Evolutionary conservation across 768 basidiomycete genomes (phyloP), one percentile per base, ranked within the genome.

Genomic region (Termitomyces sp.): DNA sequence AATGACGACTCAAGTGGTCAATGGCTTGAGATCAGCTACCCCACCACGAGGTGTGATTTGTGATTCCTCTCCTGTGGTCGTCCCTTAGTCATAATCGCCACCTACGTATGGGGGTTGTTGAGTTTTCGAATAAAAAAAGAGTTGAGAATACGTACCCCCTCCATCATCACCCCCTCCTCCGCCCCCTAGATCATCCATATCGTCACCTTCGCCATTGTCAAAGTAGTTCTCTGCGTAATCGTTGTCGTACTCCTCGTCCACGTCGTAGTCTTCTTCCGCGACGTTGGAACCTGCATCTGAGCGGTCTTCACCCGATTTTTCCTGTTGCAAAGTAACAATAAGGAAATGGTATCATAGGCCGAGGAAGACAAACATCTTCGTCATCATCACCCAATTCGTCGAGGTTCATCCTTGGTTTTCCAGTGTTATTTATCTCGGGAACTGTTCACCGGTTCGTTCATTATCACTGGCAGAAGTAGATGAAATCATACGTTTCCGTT

Each of bases 191-290:
- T 91, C 86, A 64, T 94, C 92, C 55, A 81, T 70, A 65, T 93
- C 89, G 53, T 93, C 91, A 4, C 78, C 85, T 70, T 92, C 91
- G 18, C 91, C 91, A 54, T 92, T 92, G 69, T 94, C 91, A 68
- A 94, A 94, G 77, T 94, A 93, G 67, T 94, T 91, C 60, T 89
- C 88, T 3, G 87, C 91, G 60, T 94, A 94, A 61, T 94, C 92
- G 62, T 94, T 92, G 70, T 93, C 92, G 66, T 93, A 92, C 64
- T 92, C 91, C 69, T 95, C 92, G 33, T 92, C 88, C 22, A 90
- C 88, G 61, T 92, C 91, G 66, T 92, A 92, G 69, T 93, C 90
- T 26, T 83, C 85, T 41, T 84, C 83, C 7, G 71, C 80, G 31
- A 70, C 81, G 64, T 87, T 85, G 12, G 88, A 89, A 22, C 83